Base-by-base conservation (phyloP, 768 basidiomycete genomes). In the Termitomyces sp. region DNA sequence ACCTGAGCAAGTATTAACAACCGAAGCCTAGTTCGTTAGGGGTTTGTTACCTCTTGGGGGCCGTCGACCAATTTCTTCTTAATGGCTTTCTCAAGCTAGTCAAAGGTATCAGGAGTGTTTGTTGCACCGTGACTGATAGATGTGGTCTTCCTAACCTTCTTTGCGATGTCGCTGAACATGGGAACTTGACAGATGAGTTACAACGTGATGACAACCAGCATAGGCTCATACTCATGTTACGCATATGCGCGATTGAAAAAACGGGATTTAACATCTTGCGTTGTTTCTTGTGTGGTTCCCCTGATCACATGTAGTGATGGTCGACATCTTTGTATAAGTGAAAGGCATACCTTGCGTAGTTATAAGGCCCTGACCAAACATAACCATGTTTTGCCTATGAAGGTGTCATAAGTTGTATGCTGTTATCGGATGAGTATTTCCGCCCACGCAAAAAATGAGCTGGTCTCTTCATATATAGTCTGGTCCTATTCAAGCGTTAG, bases 81-180 rank as follows among this genome's bases (percentile, higher is more conserved):
- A 27, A 63, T 44, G 8, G 59, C 40, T 16, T 32, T 40, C 19
- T 51, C 37, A 14, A 63, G 31, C 59, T 63, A 25, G 1, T 12
- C 12, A 34, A 27, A 47, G 10, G 2, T 29, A 27, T 21, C 14
- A 23, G 12, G 1, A 38, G 10, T 21, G 14, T 12, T 27, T 12
- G 45, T 14, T 9, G 3, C 31, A 14, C 31, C 21, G 10, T 17
- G 25, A 27, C 43, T 3, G 23, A 27, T 16, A 27, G 14, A 27
- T 25, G 14, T 14, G 3, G 16, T 23, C 17, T 25, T 17, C 25
- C 51, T 1, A 31, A 61, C 62, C 62, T 61, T 63, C 21, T 61
- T 49, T 7, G 62, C 52, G n/a, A 63, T 55, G 5, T 61, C 54
- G 16, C 57, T 54, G 19, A 63, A 57, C 9, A 61, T 53, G 31